phyloP scores from a whole-genome alignment of 306 rosid genomes.

The Prunus fruticosa region DNA sequence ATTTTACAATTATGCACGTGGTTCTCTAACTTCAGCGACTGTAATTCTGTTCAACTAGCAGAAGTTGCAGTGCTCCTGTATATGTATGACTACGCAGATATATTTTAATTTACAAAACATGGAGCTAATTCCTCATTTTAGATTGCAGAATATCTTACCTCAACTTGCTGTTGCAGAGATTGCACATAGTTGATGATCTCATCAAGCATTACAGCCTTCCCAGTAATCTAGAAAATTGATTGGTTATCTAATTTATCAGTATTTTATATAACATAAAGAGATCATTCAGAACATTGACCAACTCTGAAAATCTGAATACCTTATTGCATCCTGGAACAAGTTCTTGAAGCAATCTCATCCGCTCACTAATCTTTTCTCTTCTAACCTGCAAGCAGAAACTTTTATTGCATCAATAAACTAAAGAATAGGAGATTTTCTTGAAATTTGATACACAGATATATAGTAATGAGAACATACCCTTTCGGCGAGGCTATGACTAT shows the following conservation, averaged over 20 bases:
- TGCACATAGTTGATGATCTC: conserved; percentile 98
- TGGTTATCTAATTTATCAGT: conserved; percentile 16
- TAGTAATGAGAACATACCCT: conserved; percentile 52
- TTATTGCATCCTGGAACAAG: conserved; percentile 99
- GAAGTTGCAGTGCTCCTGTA: neutral
- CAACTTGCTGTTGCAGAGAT: conserved; percentile 98
- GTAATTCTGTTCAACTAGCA: neutral
- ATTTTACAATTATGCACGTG: neutral
- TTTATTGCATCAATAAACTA: neutral
- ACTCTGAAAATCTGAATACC: conserved; percentile 36
- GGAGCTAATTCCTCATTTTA: neutral
- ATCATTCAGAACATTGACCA: conserved; percentile 13
- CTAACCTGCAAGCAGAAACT: conserved; percentile 62
- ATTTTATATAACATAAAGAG: conserved; percentile 6
- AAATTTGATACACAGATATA: conserved; percentile 6
- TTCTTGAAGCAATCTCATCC: conserved; percentile 99
- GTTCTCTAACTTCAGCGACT: neutral
- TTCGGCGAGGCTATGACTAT: conserved; percentile 99
- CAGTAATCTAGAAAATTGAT: conserved; percentile 70
- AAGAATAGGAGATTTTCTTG: neutral
- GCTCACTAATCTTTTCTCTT: conserved; percentile 96
- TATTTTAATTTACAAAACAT: neutral
- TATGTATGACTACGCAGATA: neutral
- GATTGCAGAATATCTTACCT: conserved; percentile 52
- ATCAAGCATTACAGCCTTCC: conserved; percentile 99